Evolutionary conservation across 2,329 filamentous ascomycete genomes (phyloP), one percentile per base, ranked within the genome.

Genomic region (Aspergillus glaucus): DNA sequence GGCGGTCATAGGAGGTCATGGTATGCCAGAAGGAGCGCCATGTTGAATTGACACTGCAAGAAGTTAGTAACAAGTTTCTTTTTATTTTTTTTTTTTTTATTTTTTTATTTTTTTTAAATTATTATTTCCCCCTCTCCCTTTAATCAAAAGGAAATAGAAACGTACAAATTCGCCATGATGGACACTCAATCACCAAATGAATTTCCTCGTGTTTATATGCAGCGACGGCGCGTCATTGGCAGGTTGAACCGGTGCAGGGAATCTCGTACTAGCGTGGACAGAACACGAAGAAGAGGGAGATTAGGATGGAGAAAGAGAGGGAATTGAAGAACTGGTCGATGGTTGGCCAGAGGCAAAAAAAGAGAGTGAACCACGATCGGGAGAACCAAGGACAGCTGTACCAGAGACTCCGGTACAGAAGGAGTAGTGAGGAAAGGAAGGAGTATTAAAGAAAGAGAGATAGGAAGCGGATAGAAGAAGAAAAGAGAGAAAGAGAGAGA

Each of bases 11-110:
- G 55, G 82, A 85, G 67, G 82, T 86, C 79, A 87, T 93, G 60
- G 87, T 83, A 78, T 97, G 93, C 93, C 93, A 98, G 75, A 98
- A 92, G 54, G 87, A 87, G 72, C 87, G 87, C 72, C 93, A 87
- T 71, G 86, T 82, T 61, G 79, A 79, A 61, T 82, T 79, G 64
- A 92, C 70, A 63, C 85, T 85, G 58, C 45, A 53, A 22, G 14
- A 34, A 45, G 22, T 36, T 19, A 36, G 12, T 14, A 36, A 12
- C 17, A 34, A 51, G 22, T 22, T 4, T 22, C 5, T 22, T 22
- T 4, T 22, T 22, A 22, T 22, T 22, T 15, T 15, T 15, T 1
- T 15, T 15, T 15, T 15, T 15, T 15, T 15, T 15, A 22, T 22
- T 22, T 15, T 15, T 15, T 1, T 15, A n/a, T 15, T 15, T 15